Evolutionary conservation across 257 asterid species (phyloP), one percentile per base, ranked within the genome.

Genomic region (Solanum peruvianum): DNA sequence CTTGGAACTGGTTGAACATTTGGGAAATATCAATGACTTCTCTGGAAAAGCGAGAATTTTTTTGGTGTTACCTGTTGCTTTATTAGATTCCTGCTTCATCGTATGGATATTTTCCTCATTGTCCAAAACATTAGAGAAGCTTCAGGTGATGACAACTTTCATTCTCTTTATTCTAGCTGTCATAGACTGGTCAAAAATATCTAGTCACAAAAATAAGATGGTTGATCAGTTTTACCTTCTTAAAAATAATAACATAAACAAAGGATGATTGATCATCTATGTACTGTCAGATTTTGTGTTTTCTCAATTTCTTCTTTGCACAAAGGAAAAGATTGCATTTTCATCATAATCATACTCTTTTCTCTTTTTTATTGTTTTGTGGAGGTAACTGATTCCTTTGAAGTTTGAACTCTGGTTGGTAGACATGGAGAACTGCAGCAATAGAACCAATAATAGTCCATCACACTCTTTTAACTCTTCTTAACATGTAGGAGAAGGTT

Each of bases 51-150:
- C 97, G 31, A 94, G 98, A 91, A 92, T 97, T 58, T 96, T 94
- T 90, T 90, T 95, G 92, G 99, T 96, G 88, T 93, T 97, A 69
- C 99, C 98, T 3, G 99, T 97, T 86, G 98, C 99, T 6, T 91
- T 96, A 84, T 91, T 97, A 92, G 99, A 97, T 90, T 96, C 99
- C 82, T 87, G 93, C 87, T 95, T 97, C 89, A 97, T 97, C 35
- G 91, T 97, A 85, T 97, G 99, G 99, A 97, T 97, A 76, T 97
- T 97, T 91, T 95, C 99, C 27, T 97, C 99, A 31, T 89, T 95
- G 86, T 96, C 99, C 85, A 96, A 95, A 90, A 96, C 98, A 18
- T 88, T 97, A 91, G 99, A 95, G 95, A 97, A 97, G 91, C 99
- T 97, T 91, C 99, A 97, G 98, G 99, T 96, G 85, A 88, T 72